Evolutionary conservation across 176 grass and related monocot genomes (phyloP), one percentile per base, ranked within the genome.

Genomic region (Aechmea fasciata): DNA sequence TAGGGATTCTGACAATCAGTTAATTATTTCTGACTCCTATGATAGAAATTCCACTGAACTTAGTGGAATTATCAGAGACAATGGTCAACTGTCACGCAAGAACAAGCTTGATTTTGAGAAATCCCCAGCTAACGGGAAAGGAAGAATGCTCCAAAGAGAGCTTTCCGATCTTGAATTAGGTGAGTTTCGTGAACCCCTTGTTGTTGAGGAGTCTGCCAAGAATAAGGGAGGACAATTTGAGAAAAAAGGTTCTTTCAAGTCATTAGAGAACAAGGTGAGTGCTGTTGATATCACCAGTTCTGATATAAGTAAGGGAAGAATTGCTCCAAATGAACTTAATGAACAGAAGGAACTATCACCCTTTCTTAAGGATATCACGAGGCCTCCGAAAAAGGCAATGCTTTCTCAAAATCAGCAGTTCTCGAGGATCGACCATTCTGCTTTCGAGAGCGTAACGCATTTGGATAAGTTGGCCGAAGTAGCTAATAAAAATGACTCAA

Each of bases 141-240:
- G 77, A 59, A 52, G 78, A 59, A 52, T 78, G 55, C 89, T 94
- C 55, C 77, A 80, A 72, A 90, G 95, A 70, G 95, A 99, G 49
- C 71, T 75, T 17, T 99, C 95, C 53, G 95, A 99, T 74, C 90
- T 99, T 13, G 95, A 99, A 76, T 86, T 90, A 65, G 95, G 90
- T 57, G 95, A 99, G 74, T 79, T 99, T 74, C 89, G 87, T 51
- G 90, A 90, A 67, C 50, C 80, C 50, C 76, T 76, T 57, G 65
- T 65, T 69, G 90, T 78, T 50, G 91, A 94, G 74, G 84, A 88
- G 11, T 77, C 65, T 48, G 83, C 50, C 26, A 79, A 29, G 64
- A 51, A 57, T 72, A 85, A 74, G 87, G 85, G 81, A 74, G 85
- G 81, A 74, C 82, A 88, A 75, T 83, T 90, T 72, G 94, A 89